Evolutionary conservation across 2,329 filamentous ascomycete genomes (phyloP), one percentile per base, ranked within the genome.

Genomic region (Rhexocercosporidium sp.): DNA sequence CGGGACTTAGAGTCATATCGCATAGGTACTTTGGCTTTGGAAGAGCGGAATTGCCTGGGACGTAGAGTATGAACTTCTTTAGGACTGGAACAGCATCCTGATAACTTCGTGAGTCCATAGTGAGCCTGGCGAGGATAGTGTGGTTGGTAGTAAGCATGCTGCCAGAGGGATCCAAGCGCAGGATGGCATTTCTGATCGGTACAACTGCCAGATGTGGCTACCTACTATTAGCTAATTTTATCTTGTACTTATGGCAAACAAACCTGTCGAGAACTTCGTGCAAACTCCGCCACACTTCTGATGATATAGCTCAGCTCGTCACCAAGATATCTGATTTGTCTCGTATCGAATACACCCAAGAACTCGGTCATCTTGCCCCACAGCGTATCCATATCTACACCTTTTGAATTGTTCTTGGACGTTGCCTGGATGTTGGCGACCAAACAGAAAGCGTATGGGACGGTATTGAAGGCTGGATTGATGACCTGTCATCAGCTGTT

Each of bases 101-200:
- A 66, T 87, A 85, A 46, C 79, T 79, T 71, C 85, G 79, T 37
- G 84, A 83, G 62, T 85, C 81, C 59, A 86, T 73, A 53, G 90
- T 90, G 12, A 89, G 76, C 49, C 82, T 85, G 34, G 85, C 82
- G 37, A 92, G 81, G 16, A 79, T 75, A 44, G 90, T 77, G 72
- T 93, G 90, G 31, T 82, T 83, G 4, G 85, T 85, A 4, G 90
- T 93, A 72, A 93, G 87, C 61, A 90, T 86, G 59, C 85, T 85
- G 31, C 85, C 87, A 14, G 84, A 84, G 1, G 90, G 89, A 71
- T 94, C 91, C 65, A 94, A 81, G 63, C 85, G 85, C 14, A 89
- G 79, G 70, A 94, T 83, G 3, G 88, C 89, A 65, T 72, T 66
- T 62, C 70, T 66, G 53, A 78, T 72, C 25, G 73, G 73, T 27